Conservation (phyloP, 169 alveolate species). For the Amoebophrya sp. region DNA sequence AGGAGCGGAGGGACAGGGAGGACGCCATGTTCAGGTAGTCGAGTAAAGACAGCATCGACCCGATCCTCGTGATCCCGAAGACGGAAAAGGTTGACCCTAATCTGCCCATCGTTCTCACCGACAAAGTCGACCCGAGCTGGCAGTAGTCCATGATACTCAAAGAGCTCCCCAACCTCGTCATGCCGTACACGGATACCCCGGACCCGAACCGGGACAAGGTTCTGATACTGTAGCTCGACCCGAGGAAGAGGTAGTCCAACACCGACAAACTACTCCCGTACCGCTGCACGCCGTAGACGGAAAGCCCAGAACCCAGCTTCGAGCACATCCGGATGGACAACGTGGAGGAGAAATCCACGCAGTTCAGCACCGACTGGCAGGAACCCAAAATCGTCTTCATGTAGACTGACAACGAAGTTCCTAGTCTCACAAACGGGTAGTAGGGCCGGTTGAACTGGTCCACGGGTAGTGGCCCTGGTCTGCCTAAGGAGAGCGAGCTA, state of each 20-base stretch:
- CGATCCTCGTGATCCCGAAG: not conserved
- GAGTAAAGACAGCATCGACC: not conserved
- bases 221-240: not conserved
- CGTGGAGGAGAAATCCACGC: not conserved
- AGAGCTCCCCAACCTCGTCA: slow-evolving; percentile 28
- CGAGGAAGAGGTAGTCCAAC: not conserved
- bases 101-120: not conserved
- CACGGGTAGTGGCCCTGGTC: not conserved
- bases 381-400: not conserved
- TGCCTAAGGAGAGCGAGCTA: not conserved
- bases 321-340: not conserved
- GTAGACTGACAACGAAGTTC: not conserved
- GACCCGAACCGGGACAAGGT: not conserved
- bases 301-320: not conserved
- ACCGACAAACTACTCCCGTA: not conserved
- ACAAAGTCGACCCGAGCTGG: slow-evolving; percentile 23
- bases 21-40: not conserved
- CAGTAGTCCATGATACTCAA: slow-evolving; percentile 21
- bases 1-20: slow-evolving; percentile 24
- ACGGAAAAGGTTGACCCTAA: not conserved
- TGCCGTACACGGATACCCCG: slow-evolving; percentile 6
- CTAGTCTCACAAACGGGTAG: not conserved
- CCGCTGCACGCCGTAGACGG: not conserved
- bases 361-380: not conserved
- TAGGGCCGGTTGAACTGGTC: not conserved